phyloP scores from a whole-genome alignment of 2,329 filamentous ascomycete genomes.

The Exophiala sideris region DNA sequence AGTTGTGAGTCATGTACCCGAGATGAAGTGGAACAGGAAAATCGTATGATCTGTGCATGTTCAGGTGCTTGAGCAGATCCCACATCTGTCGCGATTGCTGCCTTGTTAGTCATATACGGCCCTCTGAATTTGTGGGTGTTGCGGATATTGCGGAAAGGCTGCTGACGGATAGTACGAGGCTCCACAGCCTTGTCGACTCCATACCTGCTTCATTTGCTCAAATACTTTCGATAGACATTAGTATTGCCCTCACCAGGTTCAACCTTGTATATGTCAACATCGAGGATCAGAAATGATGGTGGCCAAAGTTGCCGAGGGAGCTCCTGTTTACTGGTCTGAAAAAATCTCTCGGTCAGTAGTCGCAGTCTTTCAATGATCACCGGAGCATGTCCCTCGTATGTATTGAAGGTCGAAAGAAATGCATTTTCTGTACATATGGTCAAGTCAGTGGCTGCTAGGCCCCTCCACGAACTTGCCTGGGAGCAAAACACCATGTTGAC shows the following conservation, averaged over 20 bases:
- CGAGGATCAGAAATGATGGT: too few species aligned
- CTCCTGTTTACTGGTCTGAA: too few species aligned
- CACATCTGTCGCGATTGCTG: neutral
- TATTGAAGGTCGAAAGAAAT: neutral
- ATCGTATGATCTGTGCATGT: too few species aligned
- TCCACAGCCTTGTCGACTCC: neutral
- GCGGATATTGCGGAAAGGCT: neutral
- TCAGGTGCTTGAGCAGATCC: neutral
- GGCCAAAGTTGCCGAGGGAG: too few species aligned
- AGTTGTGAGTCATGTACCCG: neutral
- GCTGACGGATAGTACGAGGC: neutral
- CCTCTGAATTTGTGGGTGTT: neutral
- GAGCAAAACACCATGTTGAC: neutral
- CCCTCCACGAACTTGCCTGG: constrained; percentile 4
- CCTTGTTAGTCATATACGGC: neutral
- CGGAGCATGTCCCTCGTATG: neutral
- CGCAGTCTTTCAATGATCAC: neutral
- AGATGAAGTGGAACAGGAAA: too few species aligned
- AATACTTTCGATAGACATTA: too few species aligned
- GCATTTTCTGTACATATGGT: constrained; percentile 11
- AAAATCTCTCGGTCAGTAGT: too few species aligned
- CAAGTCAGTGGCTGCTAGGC: neutral
- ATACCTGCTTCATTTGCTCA: too few species aligned
- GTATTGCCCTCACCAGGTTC: too few species aligned
- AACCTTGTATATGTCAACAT: too few species aligned